phyloP scores from a whole-genome alignment of 768 basidiomycete species.

The Tephrocybe sp. region DNA sequence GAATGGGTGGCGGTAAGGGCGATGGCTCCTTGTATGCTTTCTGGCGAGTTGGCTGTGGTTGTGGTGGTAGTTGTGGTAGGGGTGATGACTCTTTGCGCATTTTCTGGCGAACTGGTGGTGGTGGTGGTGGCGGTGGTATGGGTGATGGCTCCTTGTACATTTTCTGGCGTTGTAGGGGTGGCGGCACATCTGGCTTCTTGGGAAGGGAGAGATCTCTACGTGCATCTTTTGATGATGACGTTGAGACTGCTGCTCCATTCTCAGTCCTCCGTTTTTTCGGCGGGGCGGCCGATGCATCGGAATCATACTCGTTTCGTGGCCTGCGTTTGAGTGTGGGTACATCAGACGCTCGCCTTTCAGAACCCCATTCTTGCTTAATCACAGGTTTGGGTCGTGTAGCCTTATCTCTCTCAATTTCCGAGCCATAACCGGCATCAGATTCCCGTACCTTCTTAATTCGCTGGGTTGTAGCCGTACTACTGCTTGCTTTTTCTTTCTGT shows the following conservation, averaged over 20 bases:
- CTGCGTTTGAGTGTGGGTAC: slow-evolving; percentile 40
- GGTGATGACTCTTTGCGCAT: slow-evolving; percentile 39
- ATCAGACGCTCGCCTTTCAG: slow-evolving; percentile 18
- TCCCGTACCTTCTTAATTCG: slow-evolving; percentile 19
- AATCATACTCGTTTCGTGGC: slow-evolving; percentile 33
- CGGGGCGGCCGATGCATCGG: slow-evolving; percentile 20
- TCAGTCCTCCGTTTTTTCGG: slow-evolving; percentile 47
- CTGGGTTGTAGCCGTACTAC: slow-evolving; percentile 6
- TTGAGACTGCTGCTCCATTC: slow-evolving; percentile 19
- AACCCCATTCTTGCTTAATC: slow-evolving; percentile 2
- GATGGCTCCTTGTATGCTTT: slow-evolving; percentile 41
- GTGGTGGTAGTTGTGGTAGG: no score
- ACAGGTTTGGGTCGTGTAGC: slow-evolving; percentile 9
- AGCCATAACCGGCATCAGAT: slow-evolving; percentile 14
- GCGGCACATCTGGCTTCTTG: slow-evolving; percentile 34
- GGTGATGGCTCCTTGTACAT: slow-evolving; percentile 38
- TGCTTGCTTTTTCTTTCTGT: slow-evolving; percentile 25
- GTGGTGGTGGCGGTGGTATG: slow-evolving; percentile 23
- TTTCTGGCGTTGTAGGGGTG: slow-evolving; percentile 29
- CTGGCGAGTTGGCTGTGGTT: slow-evolving; percentile 25
- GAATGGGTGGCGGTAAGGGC: slow-evolving; percentile 25
- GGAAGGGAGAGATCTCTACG: slow-evolving; percentile 28
- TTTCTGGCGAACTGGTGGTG: slow-evolving; percentile 31
- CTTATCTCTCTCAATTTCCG: slow-evolving; percentile 24
- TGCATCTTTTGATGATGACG: slow-evolving; percentile 17